Conservation (phyloP, 1,284 basidiomycete genomes). For the Ustilago crameri region DNA sequence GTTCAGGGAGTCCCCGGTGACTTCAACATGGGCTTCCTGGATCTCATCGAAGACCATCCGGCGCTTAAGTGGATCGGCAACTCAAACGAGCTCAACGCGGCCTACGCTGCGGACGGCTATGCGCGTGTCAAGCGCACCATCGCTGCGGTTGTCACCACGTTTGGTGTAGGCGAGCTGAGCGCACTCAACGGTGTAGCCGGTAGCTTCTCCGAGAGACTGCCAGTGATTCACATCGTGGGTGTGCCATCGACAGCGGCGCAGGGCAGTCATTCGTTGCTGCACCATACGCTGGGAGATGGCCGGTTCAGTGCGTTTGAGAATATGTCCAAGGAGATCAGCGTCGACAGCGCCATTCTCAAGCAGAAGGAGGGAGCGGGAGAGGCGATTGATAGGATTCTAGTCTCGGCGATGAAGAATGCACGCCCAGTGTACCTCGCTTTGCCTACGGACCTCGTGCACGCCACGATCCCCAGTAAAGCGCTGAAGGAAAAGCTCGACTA, state of each 20-base stretch:
- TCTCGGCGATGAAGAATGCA: conserved; percentile 77
- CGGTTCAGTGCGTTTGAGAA: conserved; percentile 79
- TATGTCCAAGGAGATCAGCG: conserved; percentile 81
- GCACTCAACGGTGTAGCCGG: conserved; percentile 70
- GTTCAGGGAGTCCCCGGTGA: conserved; percentile 92
- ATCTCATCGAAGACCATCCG: conserved; percentile 84
- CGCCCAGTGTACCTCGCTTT: conserved; percentile 88
- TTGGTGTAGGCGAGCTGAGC: conserved; percentile 87
- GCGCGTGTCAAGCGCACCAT: conserved; percentile 73
- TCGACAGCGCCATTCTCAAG: conserved; percentile 73
- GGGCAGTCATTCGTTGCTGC: conserved; percentile 70
- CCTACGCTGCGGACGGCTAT: conserved; percentile 95
- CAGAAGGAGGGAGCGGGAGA: conserved; percentile 69
- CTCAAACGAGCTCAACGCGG: conserved; percentile 73
- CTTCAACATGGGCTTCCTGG: conserved; percentile 80
- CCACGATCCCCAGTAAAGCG: conserved; percentile 76
- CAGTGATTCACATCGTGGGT: conserved; percentile 90
- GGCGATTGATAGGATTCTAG: conserved; percentile 83
- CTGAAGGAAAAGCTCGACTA: conserved; percentile 73
- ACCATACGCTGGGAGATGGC: conserved; percentile 68
- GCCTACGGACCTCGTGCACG: conserved; percentile 83
- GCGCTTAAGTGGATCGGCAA: conserved; percentile 82
- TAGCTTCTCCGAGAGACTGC: conserved; percentile 82
- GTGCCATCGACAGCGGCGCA: conserved; percentile 81
- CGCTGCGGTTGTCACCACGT: conserved; percentile 72